A percentile compares a stretch with the other conserved stretches of the same genome.
phyloP scores from a whole-genome alignment of 768 basidiomycete species.

The Leucosporidium yakuticum region DNA sequence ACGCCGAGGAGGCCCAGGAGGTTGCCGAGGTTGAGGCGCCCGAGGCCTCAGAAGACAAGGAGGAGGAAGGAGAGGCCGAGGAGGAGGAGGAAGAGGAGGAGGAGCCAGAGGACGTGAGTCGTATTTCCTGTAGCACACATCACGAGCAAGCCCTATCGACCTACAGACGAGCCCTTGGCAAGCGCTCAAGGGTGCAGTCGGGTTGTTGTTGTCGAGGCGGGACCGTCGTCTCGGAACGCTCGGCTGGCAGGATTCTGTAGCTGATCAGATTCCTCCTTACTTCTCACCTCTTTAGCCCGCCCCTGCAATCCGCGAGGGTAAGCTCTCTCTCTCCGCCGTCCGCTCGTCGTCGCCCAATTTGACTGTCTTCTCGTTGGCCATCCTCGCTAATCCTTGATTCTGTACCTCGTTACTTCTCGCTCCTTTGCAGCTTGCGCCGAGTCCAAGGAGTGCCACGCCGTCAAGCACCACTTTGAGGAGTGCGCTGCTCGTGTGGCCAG shows the following conservation, averaged over 20 bases:
- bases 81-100: slow-evolving; percentile 5
- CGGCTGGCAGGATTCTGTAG: too few species aligned
- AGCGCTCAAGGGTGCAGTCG: too few species aligned
- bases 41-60: not conserved
- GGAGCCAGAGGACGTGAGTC: slow-evolving; percentile 9
- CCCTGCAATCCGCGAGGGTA: slow-evolving; percentile 15
- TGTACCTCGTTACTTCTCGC: not conserved
- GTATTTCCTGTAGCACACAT: not conserved
- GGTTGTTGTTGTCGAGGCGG: too few species aligned
- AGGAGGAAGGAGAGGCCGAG: not conserved
- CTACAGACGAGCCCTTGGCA: too few species aligned
- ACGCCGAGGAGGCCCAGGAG: not conserved
- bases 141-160: not conserved
- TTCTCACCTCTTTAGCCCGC: slow-evolving; percentile 1
- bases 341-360: not conserved
- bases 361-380: not conserved
- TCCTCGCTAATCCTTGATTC: too few species aligned
- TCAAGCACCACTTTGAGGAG: slow-evolving; percentile 40
- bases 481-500: slow-evolving; percentile 35
- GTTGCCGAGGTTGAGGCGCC: not conserved
- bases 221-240: too few species aligned
- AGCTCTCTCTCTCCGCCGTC: not conserved
- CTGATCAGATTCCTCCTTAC: too few species aligned
- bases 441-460: slow-evolving; percentile 34
- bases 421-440: slow-evolving; percentile 30